Conservation (phyloP, 345 rosid species). For the Rhizophora apiculata region DNA sequence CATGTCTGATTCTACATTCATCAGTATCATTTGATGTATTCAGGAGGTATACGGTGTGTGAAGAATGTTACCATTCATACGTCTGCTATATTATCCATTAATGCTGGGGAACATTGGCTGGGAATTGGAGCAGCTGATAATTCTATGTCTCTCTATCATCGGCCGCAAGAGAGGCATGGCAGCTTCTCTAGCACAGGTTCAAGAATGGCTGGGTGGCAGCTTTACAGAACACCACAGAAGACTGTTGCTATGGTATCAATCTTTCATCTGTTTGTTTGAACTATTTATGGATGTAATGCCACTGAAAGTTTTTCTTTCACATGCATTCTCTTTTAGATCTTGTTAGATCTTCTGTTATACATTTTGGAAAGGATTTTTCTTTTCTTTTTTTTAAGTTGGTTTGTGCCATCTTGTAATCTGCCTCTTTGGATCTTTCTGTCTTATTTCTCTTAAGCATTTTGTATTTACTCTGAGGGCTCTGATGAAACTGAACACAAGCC, state of each 20-base stretch:
- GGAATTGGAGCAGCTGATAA: slow-evolving; percentile 99
- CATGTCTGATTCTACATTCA: not conserved
- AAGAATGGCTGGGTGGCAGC: slow-evolving; percentile 92
- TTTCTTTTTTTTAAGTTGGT: not conserved
- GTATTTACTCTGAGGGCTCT: too few relatives aligned
- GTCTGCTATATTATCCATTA: slow-evolving; percentile 76
- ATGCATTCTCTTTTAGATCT: too few relatives aligned
- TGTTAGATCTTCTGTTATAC: too few relatives aligned
- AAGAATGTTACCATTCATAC: slow-evolving; percentile 87
- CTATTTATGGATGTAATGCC: too few relatives aligned
- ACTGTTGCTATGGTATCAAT: slow-evolving; percentile 78
- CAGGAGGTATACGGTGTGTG: slow-evolving; percentile 81
- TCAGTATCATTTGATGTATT: slow-evolving; percentile 4
- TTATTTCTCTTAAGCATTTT: too few relatives aligned
- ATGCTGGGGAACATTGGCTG: slow-evolving; percentile 91
- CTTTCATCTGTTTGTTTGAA: slow-evolving; percentile 11
- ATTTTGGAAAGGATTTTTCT: too few relatives aligned
- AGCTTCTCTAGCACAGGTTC: slow-evolving; percentile 59
- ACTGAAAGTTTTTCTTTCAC: too few relatives aligned
- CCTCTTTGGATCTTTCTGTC: not conserved
- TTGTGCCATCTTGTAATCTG: not conserved
- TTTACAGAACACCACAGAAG: slow-evolving; percentile 88
- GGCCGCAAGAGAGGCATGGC: slow-evolving; percentile 79
- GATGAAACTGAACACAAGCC: too few relatives aligned
- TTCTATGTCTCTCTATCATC: slow-evolving; percentile 96